Base-by-base conservation (phyloP, 1,284 basidiomycete genomes). In the Gastroboletus turbinatus region DNA sequence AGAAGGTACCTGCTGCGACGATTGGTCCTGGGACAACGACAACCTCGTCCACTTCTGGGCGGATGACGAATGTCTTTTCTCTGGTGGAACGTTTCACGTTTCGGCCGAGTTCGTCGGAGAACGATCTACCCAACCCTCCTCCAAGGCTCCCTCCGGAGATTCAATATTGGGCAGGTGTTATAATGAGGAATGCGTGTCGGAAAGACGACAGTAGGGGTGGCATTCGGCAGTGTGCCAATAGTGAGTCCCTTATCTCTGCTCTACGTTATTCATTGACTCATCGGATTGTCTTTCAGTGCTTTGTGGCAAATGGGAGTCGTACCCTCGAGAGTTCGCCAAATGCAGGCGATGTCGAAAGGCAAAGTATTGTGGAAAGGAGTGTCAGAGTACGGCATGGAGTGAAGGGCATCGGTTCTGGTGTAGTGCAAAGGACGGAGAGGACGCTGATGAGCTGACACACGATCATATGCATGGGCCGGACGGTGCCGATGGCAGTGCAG, bases 111-210 rank as follows among this genome's bases (percentile, higher is more conserved):
- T 85, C 90, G 21, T 84, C 85, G 1, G 92, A 95, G 68, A 82
- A 82, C 29, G 83, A 87, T 62, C 76, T 92, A 57, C 82, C 83
- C 8, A 84, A 85, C 60, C 86, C 85, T 0, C 85, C 86, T 16
- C 86, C 87, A 5, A 78, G 80, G 54, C 78, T 98, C 6, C 94
- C 95, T 0, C 80, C 81, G 23, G 96, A 98, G 73, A 97, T 99
- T 50, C 94, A 98, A 75, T 98, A 98, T 69, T 99, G 96, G 97
- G 96, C 96, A 0, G 95, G 96, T 4, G 96, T 98, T 14, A 98
- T 98, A 67, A 99, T 99, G 96, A 84, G 97, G 51, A 99, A 99
- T 70, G 96, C 97, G 8, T 99, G 96, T 75, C 81, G 96, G 70
- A 99, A 99, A 79, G 96, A 99, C 68, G 96, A 98, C 59, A 84